Conservation (phyloP, 2,329 filamentous ascomycete genomes). For the Thielaviopsis punctulata region DNA sequence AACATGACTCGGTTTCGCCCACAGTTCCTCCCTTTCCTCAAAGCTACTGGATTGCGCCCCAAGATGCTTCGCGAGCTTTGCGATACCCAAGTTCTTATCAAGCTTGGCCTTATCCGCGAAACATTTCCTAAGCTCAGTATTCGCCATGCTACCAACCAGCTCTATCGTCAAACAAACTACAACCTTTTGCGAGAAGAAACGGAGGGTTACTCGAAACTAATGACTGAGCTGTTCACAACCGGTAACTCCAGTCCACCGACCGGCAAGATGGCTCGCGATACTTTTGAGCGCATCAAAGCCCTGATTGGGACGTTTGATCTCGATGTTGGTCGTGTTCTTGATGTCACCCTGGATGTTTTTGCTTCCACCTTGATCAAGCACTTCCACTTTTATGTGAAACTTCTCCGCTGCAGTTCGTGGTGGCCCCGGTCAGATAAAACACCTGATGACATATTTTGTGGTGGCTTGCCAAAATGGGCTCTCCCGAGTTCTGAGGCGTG, state of each 20-base stretch:
- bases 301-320: slow-evolving; percentile 94
- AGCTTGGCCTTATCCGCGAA: slow-evolving; percentile 65
- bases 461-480: slow-evolving; percentile 73
- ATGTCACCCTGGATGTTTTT: slow-evolving; percentile 89
- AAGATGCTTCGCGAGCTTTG: slow-evolving; percentile 62
- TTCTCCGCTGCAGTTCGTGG: slow-evolving; percentile 85
- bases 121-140: slow-evolving; percentile 72
- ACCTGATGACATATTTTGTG: slow-evolving; percentile 25
- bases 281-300: slow-evolving; percentile 82
- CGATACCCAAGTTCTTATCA: slow-evolving; percentile 59
- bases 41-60: slow-evolving; percentile 54
- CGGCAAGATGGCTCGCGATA: slow-evolving; percentile 60
- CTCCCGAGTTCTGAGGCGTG: slow-evolving; percentile 50
- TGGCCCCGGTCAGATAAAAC: slow-evolving; percentile 55
- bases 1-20: slow-evolving; percentile 35
- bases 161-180: slow-evolving; percentile 94
- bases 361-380: slow-evolving; percentile 87
- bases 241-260: slow-evolving; percentile 58
- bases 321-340: slow-evolving; percentile 83
- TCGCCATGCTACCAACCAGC: slow-evolving; percentile 75
- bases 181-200: slow-evolving; percentile 90
- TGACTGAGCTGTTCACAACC: slow-evolving; percentile 88
- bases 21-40: slow-evolving; percentile 48
- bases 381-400: slow-evolving; percentile 84
- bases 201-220: slow-evolving; percentile 89